phyloP scores from a whole-genome alignment of 202 grass and related monocot species.

The Schoenoplectus tabernaemontani region DNA sequence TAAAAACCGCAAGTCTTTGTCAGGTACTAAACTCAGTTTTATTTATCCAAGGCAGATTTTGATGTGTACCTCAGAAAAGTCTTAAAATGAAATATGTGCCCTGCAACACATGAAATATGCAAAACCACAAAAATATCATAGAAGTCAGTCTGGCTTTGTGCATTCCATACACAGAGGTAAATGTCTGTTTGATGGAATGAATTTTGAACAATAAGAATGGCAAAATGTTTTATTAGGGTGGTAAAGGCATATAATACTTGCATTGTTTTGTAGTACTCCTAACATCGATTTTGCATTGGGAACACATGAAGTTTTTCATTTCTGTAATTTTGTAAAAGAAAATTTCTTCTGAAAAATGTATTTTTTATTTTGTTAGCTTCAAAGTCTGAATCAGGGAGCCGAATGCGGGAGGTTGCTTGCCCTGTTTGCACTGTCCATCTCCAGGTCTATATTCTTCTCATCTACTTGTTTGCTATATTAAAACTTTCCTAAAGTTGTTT shows the following conservation, averaged over 20 bases:
- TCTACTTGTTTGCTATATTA: background rate
- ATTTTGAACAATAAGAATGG: background rate
- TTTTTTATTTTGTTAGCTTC: constrained; percentile 29
- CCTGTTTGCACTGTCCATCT: constrained; percentile 91
- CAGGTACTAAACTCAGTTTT: constrained; percentile 34
- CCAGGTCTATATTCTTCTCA: constrained; percentile 37
- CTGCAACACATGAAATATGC: background rate
- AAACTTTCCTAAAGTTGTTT: background rate
- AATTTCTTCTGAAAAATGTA: background rate
- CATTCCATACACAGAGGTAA: background rate
- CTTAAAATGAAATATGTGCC: too few species aligned
- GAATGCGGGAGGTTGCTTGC: constrained; percentile 86
- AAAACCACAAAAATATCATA: background rate
- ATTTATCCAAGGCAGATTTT: background rate
- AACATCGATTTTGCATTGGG: background rate
- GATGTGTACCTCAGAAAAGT: too few species aligned
- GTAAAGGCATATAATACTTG: background rate
- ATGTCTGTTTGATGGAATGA: background rate
- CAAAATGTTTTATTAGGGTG: background rate
- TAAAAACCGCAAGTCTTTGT: constrained; percentile 75
- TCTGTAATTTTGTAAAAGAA: background rate
- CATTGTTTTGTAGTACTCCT: background rate
- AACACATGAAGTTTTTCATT: background rate
- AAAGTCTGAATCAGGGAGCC: constrained; percentile 49
- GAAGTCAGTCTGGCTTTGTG: background rate